Base-by-base conservation (phyloP, 805 yeast species). In the Candida loeiensis region DNA sequence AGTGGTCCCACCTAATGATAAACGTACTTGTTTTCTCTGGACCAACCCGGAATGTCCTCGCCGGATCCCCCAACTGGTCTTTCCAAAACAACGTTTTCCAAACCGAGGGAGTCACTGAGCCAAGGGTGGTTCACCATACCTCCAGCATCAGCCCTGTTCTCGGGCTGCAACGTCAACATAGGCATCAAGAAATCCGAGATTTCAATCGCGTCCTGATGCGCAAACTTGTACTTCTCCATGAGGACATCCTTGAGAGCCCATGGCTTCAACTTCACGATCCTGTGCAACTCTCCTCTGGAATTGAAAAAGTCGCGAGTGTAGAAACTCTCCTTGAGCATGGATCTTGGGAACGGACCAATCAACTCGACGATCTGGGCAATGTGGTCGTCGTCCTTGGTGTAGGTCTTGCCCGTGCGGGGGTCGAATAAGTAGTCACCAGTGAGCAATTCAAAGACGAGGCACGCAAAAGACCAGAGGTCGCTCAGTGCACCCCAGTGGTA, bases 351-450 rank as follows among this genome's bases (percentile, higher is more conserved):
- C 22, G 76, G 72, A 1, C 95, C 91, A 38, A 86, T 57, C 13
- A 86, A 68, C 60, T 91, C 98, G 25, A 93, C 80, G 11, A 93
- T 87, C 60, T 93, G 98, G 0, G 98, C 98, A 51, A 93, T 73
- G 60, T 93, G 99, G 59, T 93, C 99, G 56, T 91, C 97, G 60
- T 90, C 96, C 55, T 90, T 90, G 36, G 81, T 59, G 63, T 87
- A 91, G 4, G 84, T 69, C 40, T 76, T 77, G 1, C 90, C 89
- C 45, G 78, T 78, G 38, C 80, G 77, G 4, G 99, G 99, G 59
- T 91, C 97, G 60, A 91, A 93, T 36, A 93, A 62, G 54, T 90
- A 90, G 61, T 91, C 98, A 3, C 98, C 98, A 0, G 99, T 91
- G 32, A 91, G 62, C 17, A 93, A 71, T 65, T 93, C 99, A 63